Evolutionary conservation across 2,329 filamentous ascomycete species (phyloP).

Genomic region (Cucurbitaria berberidis): DNA sequence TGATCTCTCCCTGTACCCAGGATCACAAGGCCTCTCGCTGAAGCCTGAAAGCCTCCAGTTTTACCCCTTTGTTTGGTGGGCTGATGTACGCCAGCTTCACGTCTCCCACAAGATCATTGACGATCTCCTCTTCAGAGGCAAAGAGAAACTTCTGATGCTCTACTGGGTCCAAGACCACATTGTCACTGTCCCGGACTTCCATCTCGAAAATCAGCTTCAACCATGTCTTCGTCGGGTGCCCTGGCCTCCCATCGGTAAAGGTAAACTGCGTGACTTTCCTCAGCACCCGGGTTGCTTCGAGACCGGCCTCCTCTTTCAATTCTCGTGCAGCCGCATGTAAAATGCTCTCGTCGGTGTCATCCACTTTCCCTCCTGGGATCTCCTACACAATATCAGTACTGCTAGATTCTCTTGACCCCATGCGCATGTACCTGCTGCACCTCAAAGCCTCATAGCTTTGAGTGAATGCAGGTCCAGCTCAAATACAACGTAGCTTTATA

Average conservation of each 20-base stretch:
- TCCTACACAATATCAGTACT: conserved; percentile 48
- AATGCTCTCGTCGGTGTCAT: conserved; percentile 55
- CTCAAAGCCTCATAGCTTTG: not conserved
- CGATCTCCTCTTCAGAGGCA: conserved; percentile 50
- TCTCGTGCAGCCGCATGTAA: conserved; percentile 58
- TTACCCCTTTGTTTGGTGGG: conserved; percentile 38
- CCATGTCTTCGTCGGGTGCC: conserved; percentile 32
- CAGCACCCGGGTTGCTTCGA: conserved; percentile 53
- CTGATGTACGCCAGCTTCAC: conserved; percentile 40
- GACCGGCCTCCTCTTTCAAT: conserved; percentile 59
- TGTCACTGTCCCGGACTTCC: conserved; percentile 35
- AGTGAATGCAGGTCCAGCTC: not conserved
- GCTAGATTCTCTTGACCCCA: not conserved
- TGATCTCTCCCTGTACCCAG: too few relatives aligned
- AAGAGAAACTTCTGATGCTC: conserved; percentile 53
- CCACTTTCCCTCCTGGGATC: conserved; percentile 58
- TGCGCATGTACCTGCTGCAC: not conserved
- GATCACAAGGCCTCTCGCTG: conserved; percentile 15
- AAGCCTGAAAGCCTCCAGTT: conserved; percentile 43
- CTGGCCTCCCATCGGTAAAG: conserved; percentile 24
- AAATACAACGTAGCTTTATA: not conserved
- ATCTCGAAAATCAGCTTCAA: conserved; percentile 47
- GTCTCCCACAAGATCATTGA: conserved; percentile 33
- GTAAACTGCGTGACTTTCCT: conserved; percentile 50
- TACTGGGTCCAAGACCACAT: conserved; percentile 44